Base-by-base conservation (phyloP, 2,329 filamentous ascomycete genomes). In the Tympanopsis confertula region DNA sequence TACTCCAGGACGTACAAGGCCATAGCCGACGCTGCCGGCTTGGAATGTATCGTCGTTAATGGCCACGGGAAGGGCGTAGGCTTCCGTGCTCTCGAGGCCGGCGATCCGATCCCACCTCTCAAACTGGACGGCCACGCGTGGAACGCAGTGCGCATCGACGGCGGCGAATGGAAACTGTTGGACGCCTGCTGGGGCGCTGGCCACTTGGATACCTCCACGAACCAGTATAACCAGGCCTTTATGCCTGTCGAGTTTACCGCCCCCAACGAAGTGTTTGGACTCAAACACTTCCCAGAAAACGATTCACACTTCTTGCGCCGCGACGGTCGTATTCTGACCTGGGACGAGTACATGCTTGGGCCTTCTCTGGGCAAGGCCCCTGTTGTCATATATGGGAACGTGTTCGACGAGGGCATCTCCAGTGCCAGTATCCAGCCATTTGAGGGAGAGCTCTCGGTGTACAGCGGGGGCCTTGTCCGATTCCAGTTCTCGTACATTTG, bases 131-230 rank as follows among this genome's bases (percentile, higher is more conserved):
- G 74, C 1, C 89, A 96, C 57, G 89, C 91, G 0, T 95, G 91
- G 91, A 95, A 94, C 51, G 88, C 84, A 0, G 86, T 95, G 5
- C 72, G 77, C 37, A 86, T 96, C 41, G 89, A 96, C 49, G 74
- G 78, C 19, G 86, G 85, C 2, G 74, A 78, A 45, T 96, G 89
- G 89, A 94, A 95, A 58, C 70, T 96, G 1, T 62, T 96, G 36
- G 91, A 98, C 51, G 61, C 82, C 1, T 96, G 89, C 54, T 98
- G 91, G 91, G 91, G 91, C 28, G 86, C 89, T 0, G 89, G 89
- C 2, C 66, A 74, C 43, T 59, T 94, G 5, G 58, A 66, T 32
- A 65, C 49, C 24, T 43, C 56, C 51, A 66, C 64, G 13, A 59
- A 69, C 40, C 57, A 65, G 1, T 95, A 87, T 59, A 71, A 71